Evolutionary conservation across 257 asterid species (phyloP), one percentile per base, ranked within the genome.

Genomic region (Capsicum rhomboideum): DNA sequence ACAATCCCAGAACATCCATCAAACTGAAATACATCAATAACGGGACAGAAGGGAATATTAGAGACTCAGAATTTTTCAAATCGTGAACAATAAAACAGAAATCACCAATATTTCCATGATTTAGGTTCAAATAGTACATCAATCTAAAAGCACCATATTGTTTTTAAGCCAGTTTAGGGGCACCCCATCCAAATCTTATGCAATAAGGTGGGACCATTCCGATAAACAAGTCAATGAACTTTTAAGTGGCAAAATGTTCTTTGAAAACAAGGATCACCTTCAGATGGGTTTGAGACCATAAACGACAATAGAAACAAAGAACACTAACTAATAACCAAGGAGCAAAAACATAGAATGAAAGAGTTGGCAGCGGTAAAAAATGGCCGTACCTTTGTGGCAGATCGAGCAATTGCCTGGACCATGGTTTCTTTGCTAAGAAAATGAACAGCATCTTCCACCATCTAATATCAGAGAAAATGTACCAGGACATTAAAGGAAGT

Each of bases 391-490:
- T 97, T 97, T 83, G 99, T 95, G 64, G 99, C 99, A 9, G 99
- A 97, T 87, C 98, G 92, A 82, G 97, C 93, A 85, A 92, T 95
- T 69, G 99, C 98, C 92, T 97, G 98, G 84, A 93, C 86, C 42
- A 93, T 88, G 66, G 98, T 95, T 89, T 97, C 99, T 94, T 95
- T 97, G 69, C 96, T 90, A 17, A 97, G 97, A 90, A 97, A 97
- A 87, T 95, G 98, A 85, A 95, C 99, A 86, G 98, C 99, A 90
- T 95, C 99, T 90, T 97, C 98, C 89, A 97, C 97, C 99, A 95
- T 95, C 99, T 97, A 85, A 50, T 85, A 21, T 37, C 34, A 42
- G 75, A 85, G 44, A 83, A 83, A 34, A 69, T 6, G 79, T 80
- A 78, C 37, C 40, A 49, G 78, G 55, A 40, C 74, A 78, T 44